Conservation (phyloP, 2,329 filamentous ascomycete genomes). For the Stagonosporopsis chrysanthemi region DNA sequence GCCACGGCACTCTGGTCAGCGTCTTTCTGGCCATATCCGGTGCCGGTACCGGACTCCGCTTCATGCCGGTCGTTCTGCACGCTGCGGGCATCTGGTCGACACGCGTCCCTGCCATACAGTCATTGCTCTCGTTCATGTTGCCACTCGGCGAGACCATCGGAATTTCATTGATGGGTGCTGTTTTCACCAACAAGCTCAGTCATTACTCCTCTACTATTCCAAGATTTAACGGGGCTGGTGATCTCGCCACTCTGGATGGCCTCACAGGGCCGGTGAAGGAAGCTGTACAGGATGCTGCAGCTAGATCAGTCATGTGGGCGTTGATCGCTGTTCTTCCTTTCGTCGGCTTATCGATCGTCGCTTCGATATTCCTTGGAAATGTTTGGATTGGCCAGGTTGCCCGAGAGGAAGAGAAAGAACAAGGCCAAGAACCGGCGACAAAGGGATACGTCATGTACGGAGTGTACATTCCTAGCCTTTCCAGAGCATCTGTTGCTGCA, state of each 20-base stretch:
- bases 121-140: slow-evolving; percentile 65
- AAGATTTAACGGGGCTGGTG: slow-evolving; percentile 32
- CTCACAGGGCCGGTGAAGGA: slow-evolving; percentile 50
- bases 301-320: slow-evolving; percentile 69
- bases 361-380: slow-evolving; percentile 59
- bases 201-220: slow-evolving; percentile 39
- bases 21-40: slow-evolving; percentile 73
- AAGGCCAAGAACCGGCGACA: slow-evolving; percentile 8
- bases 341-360: slow-evolving; percentile 58
- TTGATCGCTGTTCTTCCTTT: slow-evolving; percentile 69
- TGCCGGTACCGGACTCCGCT: slow-evolving; percentile 68
- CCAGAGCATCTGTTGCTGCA: slow-evolving; percentile 16
- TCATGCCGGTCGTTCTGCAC: slow-evolving; percentile 71
- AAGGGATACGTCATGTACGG: slow-evolving; percentile 34
- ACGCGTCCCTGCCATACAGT: slow-evolving; percentile 65
- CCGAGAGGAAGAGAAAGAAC: slow-evolving; percentile 31
- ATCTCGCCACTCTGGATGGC: slow-evolving; percentile 47
- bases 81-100: slow-evolving; percentile 68
- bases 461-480: slow-evolving; percentile 27
- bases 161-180: slow-evolving; percentile 71
- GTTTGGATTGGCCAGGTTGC: slow-evolving; percentile 57
- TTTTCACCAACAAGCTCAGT: slow-evolving; percentile 68
- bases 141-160: slow-evolving; percentile 71
- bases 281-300: slow-evolving; percentile 54
- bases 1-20: slow-evolving; percentile 62